A percentile compares a stretch with the other conserved stretches of the same genome.
phyloP scores from a whole-genome alignment of 2,329 filamentous ascomycete genomes.

The Colletotrichum magnum region DNA sequence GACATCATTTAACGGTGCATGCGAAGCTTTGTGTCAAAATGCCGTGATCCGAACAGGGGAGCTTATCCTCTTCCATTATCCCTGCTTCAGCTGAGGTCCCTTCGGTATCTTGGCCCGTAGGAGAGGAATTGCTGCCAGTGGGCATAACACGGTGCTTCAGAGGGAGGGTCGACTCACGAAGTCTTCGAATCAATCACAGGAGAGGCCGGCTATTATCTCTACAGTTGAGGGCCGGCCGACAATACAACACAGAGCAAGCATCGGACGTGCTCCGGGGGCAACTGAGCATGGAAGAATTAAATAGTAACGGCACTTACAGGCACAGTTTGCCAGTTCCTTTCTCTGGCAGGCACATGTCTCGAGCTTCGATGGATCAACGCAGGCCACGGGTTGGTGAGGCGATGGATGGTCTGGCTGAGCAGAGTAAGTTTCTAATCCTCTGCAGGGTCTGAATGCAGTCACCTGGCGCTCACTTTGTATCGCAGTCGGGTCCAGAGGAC shows the following conservation, averaged over 20 bases:
- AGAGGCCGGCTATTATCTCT: neutral
- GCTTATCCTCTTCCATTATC: neutral
- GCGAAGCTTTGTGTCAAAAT: neutral
- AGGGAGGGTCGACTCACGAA: neutral
- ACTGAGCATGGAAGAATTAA: neutral
- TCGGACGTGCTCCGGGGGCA: no score
- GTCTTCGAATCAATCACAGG: neutral
- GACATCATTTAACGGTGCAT: neutral
- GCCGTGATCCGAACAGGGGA: neutral
- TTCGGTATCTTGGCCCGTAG: neutral
- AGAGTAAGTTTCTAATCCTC: neutral
- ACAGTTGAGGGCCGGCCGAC: no score
- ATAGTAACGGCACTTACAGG: neutral
- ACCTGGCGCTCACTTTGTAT: constrained; percentile 14
- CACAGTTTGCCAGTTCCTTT: neutral
- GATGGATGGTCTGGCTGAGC: neutral
- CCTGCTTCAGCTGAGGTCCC: neutral
- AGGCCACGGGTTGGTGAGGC: neutral
- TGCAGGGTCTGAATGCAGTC: neutral
- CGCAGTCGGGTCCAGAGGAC: neutral
- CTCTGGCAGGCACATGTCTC: neutral
- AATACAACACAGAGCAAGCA: no score
- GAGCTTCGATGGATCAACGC: neutral
- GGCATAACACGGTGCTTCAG: neutral
- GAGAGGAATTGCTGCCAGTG: neutral